Percentiles rank a stretch among this genome's conserved stretches.
These are phyloP conservation scores for Salix brachista DNA, from an alignment of 345 rosid species.

Conservation along the genomic window DNA sequence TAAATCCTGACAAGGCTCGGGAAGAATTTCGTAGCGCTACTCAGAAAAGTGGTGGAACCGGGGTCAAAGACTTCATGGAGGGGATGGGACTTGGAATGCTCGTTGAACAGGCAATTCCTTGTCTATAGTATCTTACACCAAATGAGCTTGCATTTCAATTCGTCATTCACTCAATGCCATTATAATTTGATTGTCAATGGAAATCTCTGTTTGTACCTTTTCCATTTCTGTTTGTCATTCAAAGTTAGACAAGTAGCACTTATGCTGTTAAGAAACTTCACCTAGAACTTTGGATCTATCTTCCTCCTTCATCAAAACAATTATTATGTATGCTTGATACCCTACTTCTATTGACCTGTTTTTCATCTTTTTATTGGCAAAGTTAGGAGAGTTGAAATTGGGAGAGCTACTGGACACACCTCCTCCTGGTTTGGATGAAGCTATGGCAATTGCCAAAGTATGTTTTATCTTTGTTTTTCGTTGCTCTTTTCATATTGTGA, in stretches of 20 bases:
- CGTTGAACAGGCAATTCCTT: slow-evolving; percentile 66
- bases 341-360: slow-evolving; percentile 13
- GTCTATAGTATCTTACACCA: background rate
- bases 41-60: slow-evolving; percentile 71
- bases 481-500: background rate
- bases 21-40: slow-evolving; percentile 82
- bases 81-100: slow-evolving; percentile 98
- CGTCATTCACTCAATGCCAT: background rate
- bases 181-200: background rate
- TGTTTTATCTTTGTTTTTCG: slow-evolving; percentile 11
- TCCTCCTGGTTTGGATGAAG: slow-evolving; percentile 99
- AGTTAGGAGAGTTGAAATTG: slow-evolving; percentile 88
- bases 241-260: background rate
- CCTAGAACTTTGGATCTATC: background rate
- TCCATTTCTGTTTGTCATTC: background rate
- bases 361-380: slow-evolving; percentile 18
- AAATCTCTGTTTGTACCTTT: background rate
- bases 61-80: slow-evolving; percentile 92
- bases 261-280: background rate
- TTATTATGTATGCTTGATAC: background rate
- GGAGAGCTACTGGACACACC: slow-evolving; percentile 95
- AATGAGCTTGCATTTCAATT: background rate
- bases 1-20: slow-evolving; percentile 91
- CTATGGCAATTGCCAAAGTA: slow-evolving; percentile 94
- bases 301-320: background rate